These are phyloP conservation scores for Lepiota venenata DNA, from an alignment of 768 basidiomycete species.

Conservation along the genomic window DNA sequence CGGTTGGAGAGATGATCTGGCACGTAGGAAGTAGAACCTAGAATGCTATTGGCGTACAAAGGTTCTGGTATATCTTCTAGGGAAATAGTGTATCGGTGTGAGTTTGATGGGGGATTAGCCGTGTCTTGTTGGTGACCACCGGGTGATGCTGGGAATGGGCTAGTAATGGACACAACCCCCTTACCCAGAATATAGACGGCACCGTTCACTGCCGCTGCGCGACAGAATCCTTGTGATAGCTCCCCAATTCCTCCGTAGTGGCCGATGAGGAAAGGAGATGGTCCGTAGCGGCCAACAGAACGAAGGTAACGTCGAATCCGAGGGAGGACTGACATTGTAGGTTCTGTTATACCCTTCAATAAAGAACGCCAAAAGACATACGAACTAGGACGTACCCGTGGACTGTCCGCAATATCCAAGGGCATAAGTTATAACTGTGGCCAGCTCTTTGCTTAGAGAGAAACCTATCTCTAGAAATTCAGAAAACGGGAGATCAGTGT, in stretches of 20 bases:
- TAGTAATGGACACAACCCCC: constrained; percentile 29
- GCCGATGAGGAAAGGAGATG: constrained; percentile 82
- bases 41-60: constrained; percentile 55
- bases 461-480: constrained; percentile 67
- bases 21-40: constrained; percentile 29
- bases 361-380: not conserved
- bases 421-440: constrained; percentile 67
- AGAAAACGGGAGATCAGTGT: constrained; percentile 51
- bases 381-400: constrained; percentile 42
- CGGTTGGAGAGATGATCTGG: constrained; percentile 23
- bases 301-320: constrained; percentile 73
- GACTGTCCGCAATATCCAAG: constrained; percentile 66
- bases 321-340: constrained; percentile 58
- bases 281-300: constrained; percentile 82
- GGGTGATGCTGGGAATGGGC: not conserved
- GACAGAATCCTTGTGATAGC: constrained; percentile 87
- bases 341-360: constrained; percentile 41
- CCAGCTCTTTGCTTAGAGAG: constrained; percentile 52
- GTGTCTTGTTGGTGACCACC: not conserved
- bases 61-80: constrained; percentile 62
- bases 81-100: constrained; percentile 36
- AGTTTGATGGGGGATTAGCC: constrained; percentile 4
- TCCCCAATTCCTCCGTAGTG: constrained; percentile 95
- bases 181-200: constrained; percentile 71
- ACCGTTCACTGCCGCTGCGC: constrained; percentile 80